Evolutionary conservation across 352 stramenopile genomes (phyloP).

Genomic region (Plasmopara halstedii): DNA sequence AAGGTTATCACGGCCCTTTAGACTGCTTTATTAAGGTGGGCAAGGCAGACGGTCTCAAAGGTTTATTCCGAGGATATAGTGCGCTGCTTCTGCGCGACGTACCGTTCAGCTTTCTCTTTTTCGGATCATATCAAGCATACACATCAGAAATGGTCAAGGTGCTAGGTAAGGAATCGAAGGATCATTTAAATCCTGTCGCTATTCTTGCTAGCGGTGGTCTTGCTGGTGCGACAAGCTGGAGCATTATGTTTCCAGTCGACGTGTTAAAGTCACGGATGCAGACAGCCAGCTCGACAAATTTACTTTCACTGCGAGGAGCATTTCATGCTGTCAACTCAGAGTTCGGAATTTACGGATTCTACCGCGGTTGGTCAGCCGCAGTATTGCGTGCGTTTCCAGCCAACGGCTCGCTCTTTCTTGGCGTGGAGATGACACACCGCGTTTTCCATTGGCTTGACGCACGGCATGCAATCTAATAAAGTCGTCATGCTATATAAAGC

Average conservation of each 20-base stretch:
- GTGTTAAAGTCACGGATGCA: slow-evolving; percentile 84
- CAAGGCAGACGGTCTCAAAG: slow-evolving; percentile 47
- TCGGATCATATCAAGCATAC: slow-evolving; percentile 75
- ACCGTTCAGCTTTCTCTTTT: slow-evolving; percentile 89
- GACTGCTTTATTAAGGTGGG: slow-evolving; percentile 66
- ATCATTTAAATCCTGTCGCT: slow-evolving; percentile 58
- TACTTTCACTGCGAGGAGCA: slow-evolving; percentile 36
- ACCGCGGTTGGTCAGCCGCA: slow-evolving; percentile 79
- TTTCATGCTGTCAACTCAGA: slow-evolving; percentile 51
- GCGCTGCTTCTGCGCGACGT: slow-evolving; percentile 81
- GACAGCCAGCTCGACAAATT: slow-evolving; percentile 19
- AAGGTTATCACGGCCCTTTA: slow-evolving; percentile 54
- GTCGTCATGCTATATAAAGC: neutral
- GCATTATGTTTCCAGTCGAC: slow-evolving; percentile 80
- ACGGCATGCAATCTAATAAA: neutral
- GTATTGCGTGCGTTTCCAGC: slow-evolving; percentile 82
- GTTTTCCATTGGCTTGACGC: slow-evolving; percentile 59
- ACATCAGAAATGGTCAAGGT: slow-evolving; percentile 41
- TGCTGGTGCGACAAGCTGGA: slow-evolving; percentile 74
- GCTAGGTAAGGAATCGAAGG: slow-evolving; percentile 53
- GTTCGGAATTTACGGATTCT: slow-evolving; percentile 73
- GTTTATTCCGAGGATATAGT: slow-evolving; percentile 76
- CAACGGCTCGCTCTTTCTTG: slow-evolving; percentile 85
- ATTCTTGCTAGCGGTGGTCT: slow-evolving; percentile 75
- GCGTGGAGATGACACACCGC: slow-evolving; percentile 83